A percentile compares a stretch with the other conserved stretches of the same genome.
Conservation (phyloP, 2,329 filamentous ascomycete genomes). For the Aspergillus aculeatinus region DNA sequence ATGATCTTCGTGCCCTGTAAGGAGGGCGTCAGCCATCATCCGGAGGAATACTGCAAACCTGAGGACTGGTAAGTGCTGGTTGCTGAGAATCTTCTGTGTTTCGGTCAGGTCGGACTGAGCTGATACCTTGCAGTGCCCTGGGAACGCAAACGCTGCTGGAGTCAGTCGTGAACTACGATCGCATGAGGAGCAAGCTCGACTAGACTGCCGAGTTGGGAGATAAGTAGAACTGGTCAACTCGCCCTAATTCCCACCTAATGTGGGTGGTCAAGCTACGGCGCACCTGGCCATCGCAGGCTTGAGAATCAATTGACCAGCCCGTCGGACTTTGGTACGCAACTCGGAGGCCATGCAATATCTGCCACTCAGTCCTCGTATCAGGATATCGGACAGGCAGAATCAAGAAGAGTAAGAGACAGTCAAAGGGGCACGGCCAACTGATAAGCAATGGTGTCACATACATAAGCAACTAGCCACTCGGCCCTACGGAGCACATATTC, state of each 20-base stretch:
- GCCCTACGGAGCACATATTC: too few relatives aligned
- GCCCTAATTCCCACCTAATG: background rate
- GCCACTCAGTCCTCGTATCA: too few relatives aligned
- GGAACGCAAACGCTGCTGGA: constrained; percentile 50
- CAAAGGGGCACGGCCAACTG: too few relatives aligned
- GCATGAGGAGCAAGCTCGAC: background rate
- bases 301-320: too few relatives aligned
- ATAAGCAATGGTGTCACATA: too few relatives aligned
- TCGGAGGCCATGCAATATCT: too few relatives aligned
- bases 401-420: too few relatives aligned
- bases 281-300: too few relatives aligned
- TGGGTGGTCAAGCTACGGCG: too few relatives aligned
- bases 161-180: constrained; percentile 42
- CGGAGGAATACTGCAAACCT: constrained; percentile 56
- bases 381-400: too few relatives aligned
- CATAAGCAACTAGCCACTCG: too few relatives aligned
- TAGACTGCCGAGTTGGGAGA: background rate
- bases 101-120: background rate
- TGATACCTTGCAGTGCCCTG: constrained; percentile 23
- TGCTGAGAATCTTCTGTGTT: fast-evolving
- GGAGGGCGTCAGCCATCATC: constrained; percentile 60
- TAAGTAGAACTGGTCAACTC: background rate
- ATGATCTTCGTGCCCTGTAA: constrained; percentile 65
- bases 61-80: constrained; percentile 38
- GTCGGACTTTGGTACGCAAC: too few relatives aligned